Evolutionary conservation across 1,284 basidiomycete genomes (phyloP).

Genomic region (Rhodotorula mucilaginosa): DNA sequence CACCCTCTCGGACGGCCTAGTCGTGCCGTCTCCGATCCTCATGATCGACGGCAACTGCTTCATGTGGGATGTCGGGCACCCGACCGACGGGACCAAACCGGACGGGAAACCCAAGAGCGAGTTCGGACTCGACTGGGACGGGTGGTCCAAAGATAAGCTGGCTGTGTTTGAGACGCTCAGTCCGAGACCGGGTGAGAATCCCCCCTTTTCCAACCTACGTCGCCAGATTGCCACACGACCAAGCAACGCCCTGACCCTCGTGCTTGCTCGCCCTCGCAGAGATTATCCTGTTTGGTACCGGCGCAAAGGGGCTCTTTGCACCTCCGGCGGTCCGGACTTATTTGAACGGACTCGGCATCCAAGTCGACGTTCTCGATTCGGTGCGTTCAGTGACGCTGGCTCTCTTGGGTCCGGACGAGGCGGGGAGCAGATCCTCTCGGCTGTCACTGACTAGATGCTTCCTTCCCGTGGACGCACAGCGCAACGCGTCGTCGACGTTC

Average conservation of each 20-base stretch:
- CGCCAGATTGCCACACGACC: background rate
- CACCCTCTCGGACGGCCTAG: constrained; percentile 60
- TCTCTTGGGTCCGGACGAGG: background rate
- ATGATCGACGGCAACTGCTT: constrained; percentile 83
- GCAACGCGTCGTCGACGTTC: constrained; percentile 91
- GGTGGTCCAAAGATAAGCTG: constrained; percentile 71
- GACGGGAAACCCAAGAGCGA: constrained; percentile 6
- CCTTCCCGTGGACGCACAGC: constrained; percentile 51
- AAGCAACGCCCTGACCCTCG: background rate
- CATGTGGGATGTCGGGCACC: constrained; percentile 79
- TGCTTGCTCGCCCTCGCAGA: constrained; percentile 56
- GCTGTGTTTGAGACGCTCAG: constrained; percentile 74
- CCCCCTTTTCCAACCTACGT: background rate
- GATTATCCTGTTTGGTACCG: constrained; percentile 85
- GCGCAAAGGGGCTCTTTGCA: constrained; percentile 66
- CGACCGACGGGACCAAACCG: constrained; percentile 52
- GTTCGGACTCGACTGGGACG: constrained; percentile 47
- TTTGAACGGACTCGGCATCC: constrained; percentile 75
- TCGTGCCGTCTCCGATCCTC: constrained; percentile 72
- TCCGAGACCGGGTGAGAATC: constrained; percentile 71
- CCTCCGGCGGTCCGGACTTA: constrained; percentile 68
- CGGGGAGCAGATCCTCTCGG: background rate
- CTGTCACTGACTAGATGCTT: background rate
- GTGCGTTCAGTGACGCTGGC: constrained; percentile 55
- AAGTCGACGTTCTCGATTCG: constrained; percentile 90